These are phyloP conservation scores for Breynia disticha DNA, from an alignment of 441 rosid species.

Conservation along the genomic window DNA sequence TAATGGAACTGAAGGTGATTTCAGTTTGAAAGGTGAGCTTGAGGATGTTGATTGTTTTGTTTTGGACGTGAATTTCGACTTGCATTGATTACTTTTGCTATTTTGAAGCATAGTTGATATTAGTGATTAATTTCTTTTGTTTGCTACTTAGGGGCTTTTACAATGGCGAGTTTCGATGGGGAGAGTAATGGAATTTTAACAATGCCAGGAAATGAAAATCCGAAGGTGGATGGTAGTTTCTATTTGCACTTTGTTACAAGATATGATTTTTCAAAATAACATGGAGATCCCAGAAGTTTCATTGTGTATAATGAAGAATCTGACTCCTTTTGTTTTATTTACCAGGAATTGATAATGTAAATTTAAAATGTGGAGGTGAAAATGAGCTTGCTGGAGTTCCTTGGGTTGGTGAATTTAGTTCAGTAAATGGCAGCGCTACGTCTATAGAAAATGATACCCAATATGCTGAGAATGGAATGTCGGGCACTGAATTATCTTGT, in stretches of 20 bases:
- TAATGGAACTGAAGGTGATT: slow-evolving; percentile 37
- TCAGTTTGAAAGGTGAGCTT: slow-evolving; percentile 27
- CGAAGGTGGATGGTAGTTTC: slow-evolving; percentile 90
- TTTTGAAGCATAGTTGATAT: too few species aligned
- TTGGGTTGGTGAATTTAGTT: slow-evolving; percentile 49
- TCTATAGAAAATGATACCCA: slow-evolving; percentile 25
- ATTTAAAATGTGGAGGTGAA: slow-evolving; percentile 43
- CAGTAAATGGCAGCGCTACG: slow-evolving; percentile 33
- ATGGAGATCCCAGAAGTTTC: neutral
- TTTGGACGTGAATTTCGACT: neutral
- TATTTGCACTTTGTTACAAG: slow-evolving; percentile 25
- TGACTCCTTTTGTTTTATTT: slow-evolving; percentile 14
- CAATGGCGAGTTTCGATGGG: slow-evolving; percentile 20
- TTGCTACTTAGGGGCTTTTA: slow-evolving; percentile 22
- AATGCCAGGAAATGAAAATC: slow-evolving; percentile 29
- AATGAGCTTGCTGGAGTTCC: slow-evolving; percentile 48
- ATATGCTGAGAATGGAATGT: slow-evolving; percentile 24
- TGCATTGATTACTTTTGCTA: neutral
- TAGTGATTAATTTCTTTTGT: neutral
- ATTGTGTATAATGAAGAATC: neutral
- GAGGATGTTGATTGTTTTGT: too few species aligned
- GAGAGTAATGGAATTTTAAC: slow-evolving; percentile 24
- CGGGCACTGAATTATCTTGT: slow-evolving; percentile 38
- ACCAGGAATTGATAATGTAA: slow-evolving; percentile 37
- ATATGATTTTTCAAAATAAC: slow-evolving; percentile 14